Base-by-base conservation (phyloP, 2,329 filamentous ascomycete genomes). In the Orbilia brochopaga region DNA sequence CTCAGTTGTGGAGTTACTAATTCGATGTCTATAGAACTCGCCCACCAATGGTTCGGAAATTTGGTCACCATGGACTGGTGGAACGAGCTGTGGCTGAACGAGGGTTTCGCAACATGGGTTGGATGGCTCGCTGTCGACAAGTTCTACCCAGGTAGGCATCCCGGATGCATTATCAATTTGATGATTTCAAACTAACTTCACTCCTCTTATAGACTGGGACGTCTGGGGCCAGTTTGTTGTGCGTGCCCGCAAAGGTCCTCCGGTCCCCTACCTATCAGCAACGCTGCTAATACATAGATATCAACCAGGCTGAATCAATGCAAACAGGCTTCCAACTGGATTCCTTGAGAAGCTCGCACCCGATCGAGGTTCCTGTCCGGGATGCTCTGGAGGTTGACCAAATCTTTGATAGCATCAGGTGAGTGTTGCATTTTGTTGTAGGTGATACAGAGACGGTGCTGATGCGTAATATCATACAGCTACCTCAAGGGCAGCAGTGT, bases 71-170 rank as follows among this genome's bases (percentile, higher is more conserved):
- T 96, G 92, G 91, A 96, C 79, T 96, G 92, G 91, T 94, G 90
- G 91, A 91, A 89, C 78, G 90, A 95, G 81, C 85, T 94, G 44
- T 96, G 92, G 92, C 85, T 96, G 58, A 96, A 96, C 78, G 93
- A 97, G 80, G 92, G 92, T 11, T 99, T 99, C 78, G 94, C 94
- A 46, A 99, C 94, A 1, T 97, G 93, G 93, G 93, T 97, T 48
- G 94, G 93, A 58, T 99, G 93, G 93, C 85, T 92, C 73, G 92
- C 92, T 8, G 87, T 92, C 67, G 91, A 97, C 78, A 86, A 95
- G 78, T 86, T 97, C 62, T 91, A 97, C 80, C 94, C 94, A 1
- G 83, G 84, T 85, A 80, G 74, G 21, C 24, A 13, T 15, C 13
- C 40, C 13, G 21, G 56, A n/a, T 30, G 23, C 30, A 7, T 42